A percentile compares a stretch with the other conserved stretches of the same genome.
Conservation (phyloP, 352 stramenopile genomes). For the Phytophthora quininea region DNA sequence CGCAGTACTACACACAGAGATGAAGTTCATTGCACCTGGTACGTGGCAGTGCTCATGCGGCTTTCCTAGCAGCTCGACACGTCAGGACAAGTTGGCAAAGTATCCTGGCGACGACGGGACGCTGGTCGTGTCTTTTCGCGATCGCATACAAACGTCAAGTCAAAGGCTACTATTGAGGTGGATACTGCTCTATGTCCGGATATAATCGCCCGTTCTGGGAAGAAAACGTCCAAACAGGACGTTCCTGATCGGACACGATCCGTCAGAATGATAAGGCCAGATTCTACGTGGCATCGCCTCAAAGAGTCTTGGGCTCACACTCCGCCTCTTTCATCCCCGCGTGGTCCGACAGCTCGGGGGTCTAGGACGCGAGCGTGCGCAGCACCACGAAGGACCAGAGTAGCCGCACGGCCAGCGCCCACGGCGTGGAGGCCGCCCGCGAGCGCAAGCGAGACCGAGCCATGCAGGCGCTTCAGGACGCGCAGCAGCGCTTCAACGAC, state of each 20-base stretch:
- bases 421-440: conserved; percentile 29
- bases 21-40: conserved; percentile 44
- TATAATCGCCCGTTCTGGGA: too few relatives aligned
- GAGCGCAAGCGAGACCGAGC: conserved; percentile 59
- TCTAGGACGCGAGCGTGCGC: conserved; percentile 2
- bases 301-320: conserved; percentile 8
- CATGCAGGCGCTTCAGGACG: conserved; percentile 80
- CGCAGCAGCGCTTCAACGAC: conserved; percentile 81
- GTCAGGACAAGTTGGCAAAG: conserved; percentile 29
- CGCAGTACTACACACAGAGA: neutral
- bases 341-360: conserved; percentile 2
- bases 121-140: conserved; percentile 10
- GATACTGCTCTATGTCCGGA: too few relatives aligned
- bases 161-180: too few relatives aligned
- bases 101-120: conserved; percentile 29
- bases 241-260: too few relatives aligned
- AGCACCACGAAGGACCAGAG: conserved; percentile 37
- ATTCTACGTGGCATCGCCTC: neutral
- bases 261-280: too few relatives aligned
- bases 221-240: too few relatives aligned
- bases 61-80: conserved; percentile 14
- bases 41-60: conserved; percentile 61
- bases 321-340: conserved; percentile 31
- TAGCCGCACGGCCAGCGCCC: conserved; percentile 18
- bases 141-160: too few relatives aligned